Evolutionary conservation across 352 stramenopile species (phyloP), one percentile per base, ranked within the genome.

Genomic region (Globisporangium polare): DNA sequence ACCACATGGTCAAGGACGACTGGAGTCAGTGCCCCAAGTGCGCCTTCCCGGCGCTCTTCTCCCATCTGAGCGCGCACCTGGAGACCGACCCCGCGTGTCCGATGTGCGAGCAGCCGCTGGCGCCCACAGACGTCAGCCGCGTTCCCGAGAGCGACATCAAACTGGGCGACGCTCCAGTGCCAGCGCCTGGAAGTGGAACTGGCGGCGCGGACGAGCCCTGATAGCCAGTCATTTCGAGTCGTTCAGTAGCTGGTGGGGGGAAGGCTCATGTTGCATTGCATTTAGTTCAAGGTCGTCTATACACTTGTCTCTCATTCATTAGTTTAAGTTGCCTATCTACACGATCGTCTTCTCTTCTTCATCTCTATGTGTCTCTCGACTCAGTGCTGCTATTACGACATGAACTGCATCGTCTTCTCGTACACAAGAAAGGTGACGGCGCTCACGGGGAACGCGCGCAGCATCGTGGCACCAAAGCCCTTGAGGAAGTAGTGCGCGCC

Each of bases 1-100:
- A 83, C 67, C 94, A 98, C 80, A 98, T 98, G 91, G 77, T 97
- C 51, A 85, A 88, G 58, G 83, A 96, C 47, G 89, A 98, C 73
- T 98, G 90, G 90, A 92, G 79, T 33, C 72, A 85, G 58, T 98
- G 94, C 67, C 94, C 94, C 7, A 74, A 83, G 12, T 97, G 86
- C 60, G 74, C 77, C 1, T 95, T 97, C 72, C 94, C 94, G 22
- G 92, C 89, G 29, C 74, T 97, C 17, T 87, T 91, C 71, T 95
- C 87, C 57, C 82, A 96, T 54, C 95, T 98, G 55, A 65, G 77
- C 9, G 77, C 72, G 37, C 95, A 97, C 39, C 47, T 98, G 24
- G 68, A 79, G 53, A 74, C 73, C 0, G 86, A 94, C 24, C 57
- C 79, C 18, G 78, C 77, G 12, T 94, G 84, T 53, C 84, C 84